A percentile compares a stretch with the other conserved stretches of the same genome.
These are phyloP conservation scores for Coprinellus aureogranulatus DNA, from an alignment of 768 basidiomycete genomes.

Conservation along the genomic window DNA sequence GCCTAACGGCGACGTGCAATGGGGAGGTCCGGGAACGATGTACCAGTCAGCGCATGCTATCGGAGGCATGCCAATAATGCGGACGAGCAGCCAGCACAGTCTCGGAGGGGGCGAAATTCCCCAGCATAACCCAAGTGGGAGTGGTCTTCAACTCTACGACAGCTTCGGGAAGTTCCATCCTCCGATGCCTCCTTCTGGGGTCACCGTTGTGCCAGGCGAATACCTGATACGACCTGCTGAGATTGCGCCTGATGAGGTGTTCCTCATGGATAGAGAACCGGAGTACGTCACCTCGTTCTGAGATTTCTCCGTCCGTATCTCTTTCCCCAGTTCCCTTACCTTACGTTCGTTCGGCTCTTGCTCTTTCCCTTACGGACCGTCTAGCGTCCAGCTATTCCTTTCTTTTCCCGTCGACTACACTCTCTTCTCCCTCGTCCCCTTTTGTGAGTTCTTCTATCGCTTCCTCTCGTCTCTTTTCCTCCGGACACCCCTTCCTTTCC, in stretches of 20 bases:
- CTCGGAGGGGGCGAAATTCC: not conserved
- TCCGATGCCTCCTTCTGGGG: not conserved
- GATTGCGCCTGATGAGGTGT: slow-evolving; percentile 20
- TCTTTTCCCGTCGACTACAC: not conserved
- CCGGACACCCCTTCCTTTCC: not conserved
- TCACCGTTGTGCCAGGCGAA: slow-evolving; percentile 4
- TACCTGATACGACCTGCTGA: slow-evolving; percentile 8
- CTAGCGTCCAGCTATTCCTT: not conserved
- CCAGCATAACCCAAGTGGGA: not conserved
- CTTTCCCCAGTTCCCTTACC: not conserved
- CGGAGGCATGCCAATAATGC: too few species aligned
- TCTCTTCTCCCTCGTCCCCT: not conserved
- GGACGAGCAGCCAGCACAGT: too few species aligned
- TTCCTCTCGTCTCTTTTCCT: not conserved
- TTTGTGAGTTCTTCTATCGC: not conserved
- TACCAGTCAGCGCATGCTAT: not conserved
- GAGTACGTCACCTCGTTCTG: slow-evolving; percentile 23
- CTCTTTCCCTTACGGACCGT: not conserved
- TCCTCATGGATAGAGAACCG: slow-evolving; percentile 23
- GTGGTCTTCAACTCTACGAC: not conserved
- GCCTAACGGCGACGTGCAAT: not conserved
- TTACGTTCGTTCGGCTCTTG: not conserved
- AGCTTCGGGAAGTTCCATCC: not conserved
- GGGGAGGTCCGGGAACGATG: not conserved
- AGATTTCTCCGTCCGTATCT: not conserved